These are phyloP conservation scores for Linnemannia elongata DNA, from an alignment of 192 early-diverging fungal genomes.

Conservation along the genomic window DNA sequence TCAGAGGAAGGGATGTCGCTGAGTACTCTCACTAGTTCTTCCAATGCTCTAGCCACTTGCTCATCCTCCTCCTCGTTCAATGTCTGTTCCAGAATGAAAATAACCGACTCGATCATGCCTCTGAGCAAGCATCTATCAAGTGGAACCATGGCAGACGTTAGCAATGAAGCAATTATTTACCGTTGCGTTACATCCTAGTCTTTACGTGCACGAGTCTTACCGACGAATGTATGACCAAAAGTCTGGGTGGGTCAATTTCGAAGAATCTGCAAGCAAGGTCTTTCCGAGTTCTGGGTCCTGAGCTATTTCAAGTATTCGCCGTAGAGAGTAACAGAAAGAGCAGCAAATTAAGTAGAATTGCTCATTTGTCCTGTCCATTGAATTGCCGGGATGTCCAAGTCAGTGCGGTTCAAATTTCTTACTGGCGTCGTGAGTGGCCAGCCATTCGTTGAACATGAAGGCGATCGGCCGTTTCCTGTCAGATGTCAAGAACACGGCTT, in stretches of 20 bases:
- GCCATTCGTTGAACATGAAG: slow-evolving; percentile 38
- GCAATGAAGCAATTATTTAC: not conserved
- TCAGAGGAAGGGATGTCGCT: slow-evolving; percentile 24
- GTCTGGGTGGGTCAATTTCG: slow-evolving; percentile 25
- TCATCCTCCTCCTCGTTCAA: slow-evolving; percentile 41
- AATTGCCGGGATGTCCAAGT: too few relatives aligned
- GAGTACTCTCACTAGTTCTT: slow-evolving; percentile 24
- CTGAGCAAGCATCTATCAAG: slow-evolving; percentile 39
- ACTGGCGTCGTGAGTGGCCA: slow-evolving; percentile 30
- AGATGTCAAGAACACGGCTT: slow-evolving; percentile 36
- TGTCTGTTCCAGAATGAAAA: slow-evolving; percentile 45
- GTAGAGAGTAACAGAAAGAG: not conserved
- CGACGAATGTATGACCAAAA: slow-evolving; percentile 48
- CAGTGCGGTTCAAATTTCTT: not conserved
- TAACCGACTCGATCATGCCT: slow-evolving; percentile 27
- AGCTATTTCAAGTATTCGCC: not conserved
- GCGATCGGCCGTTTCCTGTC: slow-evolving; percentile 41
- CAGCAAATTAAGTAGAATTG: not conserved
- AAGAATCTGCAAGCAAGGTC: not conserved
- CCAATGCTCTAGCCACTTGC: slow-evolving; percentile 26
- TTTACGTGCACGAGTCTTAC: not conserved
- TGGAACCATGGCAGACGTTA: not conserved
- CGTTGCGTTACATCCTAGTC: not conserved
- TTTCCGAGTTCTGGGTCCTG: slow-evolving; percentile 29
- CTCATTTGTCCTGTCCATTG: not conserved